Evolutionary conservation across 805 yeast species (phyloP).

Genomic region (Danielia reshetovae): DNA sequence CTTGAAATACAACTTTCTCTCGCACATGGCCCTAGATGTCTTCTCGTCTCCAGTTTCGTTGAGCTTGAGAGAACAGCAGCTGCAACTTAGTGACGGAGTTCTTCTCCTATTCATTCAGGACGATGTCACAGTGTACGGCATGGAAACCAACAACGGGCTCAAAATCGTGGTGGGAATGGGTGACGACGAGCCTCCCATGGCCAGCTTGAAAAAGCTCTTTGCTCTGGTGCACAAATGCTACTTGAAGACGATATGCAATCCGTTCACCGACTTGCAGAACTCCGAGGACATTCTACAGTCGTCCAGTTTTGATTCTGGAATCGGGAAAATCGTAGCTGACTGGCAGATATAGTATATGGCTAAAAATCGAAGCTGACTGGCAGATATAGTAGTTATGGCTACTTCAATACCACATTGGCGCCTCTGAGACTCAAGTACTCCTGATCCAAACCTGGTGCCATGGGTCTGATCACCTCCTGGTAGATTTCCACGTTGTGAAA

Average conservation of each 20-base stretch:
- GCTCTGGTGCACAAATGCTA: slow-evolving; percentile 50
- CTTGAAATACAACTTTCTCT: slow-evolving; percentile 61
- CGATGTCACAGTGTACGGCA: slow-evolving; percentile 63
- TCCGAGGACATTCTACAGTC: slow-evolving; percentile 27
- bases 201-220: slow-evolving; percentile 21
- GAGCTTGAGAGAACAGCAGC: slow-evolving; percentile 35
- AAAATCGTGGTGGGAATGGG: slow-evolving; percentile 57
- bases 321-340: slow-evolving; percentile 22
- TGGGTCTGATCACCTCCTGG: slow-evolving; percentile 62
- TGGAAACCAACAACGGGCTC: slow-evolving; percentile 64
- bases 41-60: slow-evolving; percentile 52
- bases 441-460: slow-evolving; percentile 92
- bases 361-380: no score
- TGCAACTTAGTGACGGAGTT: slow-evolving; percentile 29
- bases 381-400: slow-evolving; percentile 1
- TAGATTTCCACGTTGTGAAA: slow-evolving; percentile 82
- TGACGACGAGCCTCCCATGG: slow-evolving; percentile 8
- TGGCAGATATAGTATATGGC: slow-evolving; percentile 23
- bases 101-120: slow-evolving; percentile 61
- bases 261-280: slow-evolving; percentile 40
- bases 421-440: slow-evolving; percentile 83
- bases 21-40: slow-evolving; percentile 74
- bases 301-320: slow-evolving; percentile 26
- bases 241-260: slow-evolving; percentile 55
- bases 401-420: slow-evolving; percentile 79